A percentile compares a stretch with the other conserved stretches of the same genome.
Evolutionary conservation across 1,284 basidiomycete species (phyloP).

Genomic region (Ustilago hordei): DNA sequence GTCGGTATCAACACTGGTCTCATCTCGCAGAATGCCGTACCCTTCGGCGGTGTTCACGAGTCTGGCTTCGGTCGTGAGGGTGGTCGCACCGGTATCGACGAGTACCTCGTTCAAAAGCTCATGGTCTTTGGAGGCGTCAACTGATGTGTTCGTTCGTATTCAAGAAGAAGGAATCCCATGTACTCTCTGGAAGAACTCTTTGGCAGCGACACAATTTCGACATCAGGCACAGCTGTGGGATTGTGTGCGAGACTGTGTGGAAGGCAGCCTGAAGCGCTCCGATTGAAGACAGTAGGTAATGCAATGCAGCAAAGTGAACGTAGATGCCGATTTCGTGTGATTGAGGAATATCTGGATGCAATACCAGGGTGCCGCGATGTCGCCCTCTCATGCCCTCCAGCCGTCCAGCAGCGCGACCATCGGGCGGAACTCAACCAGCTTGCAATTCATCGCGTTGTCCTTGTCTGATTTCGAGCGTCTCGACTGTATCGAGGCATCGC

Average conservation of each 20-base stretch:
- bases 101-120: constrained; percentile 72
- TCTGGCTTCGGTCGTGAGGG: constrained; percentile 74
- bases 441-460: constrained; percentile 23
- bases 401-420: constrained; percentile 37
- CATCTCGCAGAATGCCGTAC: constrained; percentile 64
- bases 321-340: neutral
- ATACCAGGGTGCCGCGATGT: neutral
- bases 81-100: constrained; percentile 82
- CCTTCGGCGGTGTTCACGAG: constrained; percentile 91
- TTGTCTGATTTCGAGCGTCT: constrained; percentile 6
- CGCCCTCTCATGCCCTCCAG: constrained; percentile 28
- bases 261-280: neutral
- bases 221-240: neutral
- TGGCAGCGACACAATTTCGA: neutral
- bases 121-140: constrained; percentile 63
- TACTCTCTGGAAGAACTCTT: neutral
- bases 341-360: neutral
- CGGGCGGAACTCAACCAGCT: constrained; percentile 38
- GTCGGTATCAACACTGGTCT: constrained; percentile 75
- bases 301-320: neutral
- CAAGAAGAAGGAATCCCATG: neutral
- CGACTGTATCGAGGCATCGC: constrained; percentile 19
- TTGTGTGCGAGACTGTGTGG: neutral
- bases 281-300: neutral
- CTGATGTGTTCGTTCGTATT: constrained; percentile 1